These are phyloP conservation scores for Coriaria nepalensis DNA, from an alignment of 306 rosid genomes.

Conservation along the genomic window DNA sequence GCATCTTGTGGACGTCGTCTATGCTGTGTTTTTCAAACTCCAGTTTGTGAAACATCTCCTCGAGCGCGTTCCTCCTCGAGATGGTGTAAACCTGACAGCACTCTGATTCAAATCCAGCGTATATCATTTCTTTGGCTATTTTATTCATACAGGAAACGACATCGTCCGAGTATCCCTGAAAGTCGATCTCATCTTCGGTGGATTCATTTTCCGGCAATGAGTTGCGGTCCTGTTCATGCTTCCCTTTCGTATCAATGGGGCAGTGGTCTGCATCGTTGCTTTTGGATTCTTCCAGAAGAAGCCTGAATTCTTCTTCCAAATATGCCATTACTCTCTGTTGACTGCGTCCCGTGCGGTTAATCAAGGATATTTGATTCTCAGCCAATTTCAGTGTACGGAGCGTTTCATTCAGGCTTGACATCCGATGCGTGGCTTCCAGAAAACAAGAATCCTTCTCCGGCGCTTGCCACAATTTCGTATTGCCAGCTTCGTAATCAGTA, in stretches of 20 bases:
- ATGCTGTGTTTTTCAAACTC: conserved; percentile 47
- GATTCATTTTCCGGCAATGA: conserved; percentile 14
- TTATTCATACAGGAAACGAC: conserved; percentile 20
- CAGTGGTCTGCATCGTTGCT: conserved; percentile 17
- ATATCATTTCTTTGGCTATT: conserved; percentile 26
- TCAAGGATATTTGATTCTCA: conserved; percentile 12
- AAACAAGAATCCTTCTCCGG: conserved; percentile 28
- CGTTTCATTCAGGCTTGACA: conserved; percentile 26
- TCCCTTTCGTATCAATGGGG: conserved; percentile 11
- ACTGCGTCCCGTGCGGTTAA: conserved; percentile 33
- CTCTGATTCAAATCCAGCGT: conserved; percentile 32
- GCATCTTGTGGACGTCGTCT: conserved; percentile 44
- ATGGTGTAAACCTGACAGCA: conserved; percentile 35
- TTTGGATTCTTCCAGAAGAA: conserved; percentile 40
- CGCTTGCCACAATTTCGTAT: conserved; percentile 24
- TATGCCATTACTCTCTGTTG: conserved; percentile 40
- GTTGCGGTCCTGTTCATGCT: conserved; percentile 15
- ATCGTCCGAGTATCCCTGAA: conserved; percentile 36
- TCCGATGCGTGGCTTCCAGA: conserved; percentile 27
- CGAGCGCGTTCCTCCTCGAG: conserved; percentile 28
- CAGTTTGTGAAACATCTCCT: conserved; percentile 20
- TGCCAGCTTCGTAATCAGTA: conserved; percentile 15
- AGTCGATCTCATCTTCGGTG: background rate
- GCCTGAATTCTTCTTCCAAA: conserved; percentile 59
- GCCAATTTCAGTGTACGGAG: conserved; percentile 14